A percentile compares a stretch with the other conserved stretches of the same genome.
Conservation (phyloP, 176 grass and related monocot species). For the Alloteropsis semialata region DNA sequence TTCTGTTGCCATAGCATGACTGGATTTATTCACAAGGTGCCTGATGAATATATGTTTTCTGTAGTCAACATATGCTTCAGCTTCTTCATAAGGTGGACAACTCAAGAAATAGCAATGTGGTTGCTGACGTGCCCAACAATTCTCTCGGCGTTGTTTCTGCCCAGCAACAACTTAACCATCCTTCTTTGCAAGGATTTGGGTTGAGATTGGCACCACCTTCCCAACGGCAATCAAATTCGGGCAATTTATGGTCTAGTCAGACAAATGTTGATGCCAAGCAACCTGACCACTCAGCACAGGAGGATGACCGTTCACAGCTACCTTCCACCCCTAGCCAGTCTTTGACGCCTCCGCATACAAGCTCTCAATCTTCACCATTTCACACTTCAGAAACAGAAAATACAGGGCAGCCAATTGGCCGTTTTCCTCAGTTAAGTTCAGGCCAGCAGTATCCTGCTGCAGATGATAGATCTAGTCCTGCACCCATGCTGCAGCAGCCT, state of each 20-base stretch:
- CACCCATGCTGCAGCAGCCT: conserved; percentile 36
- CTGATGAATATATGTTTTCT: conserved; percentile 48
- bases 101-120: conserved; percentile 45
- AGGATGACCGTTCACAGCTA: conserved; percentile 40
- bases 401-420: conserved; percentile 40
- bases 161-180: conserved; percentile 60
- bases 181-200: conserved; percentile 69
- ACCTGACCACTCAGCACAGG: conserved; percentile 33
- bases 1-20: conserved; percentile 50
- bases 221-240: conserved; percentile 52
- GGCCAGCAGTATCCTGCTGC: conserved; percentile 48
- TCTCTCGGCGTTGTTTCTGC: conserved; percentile 37
- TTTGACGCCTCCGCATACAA: conserved; percentile 30
- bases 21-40: conserved; percentile 46
- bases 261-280: conserved; percentile 57
- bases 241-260: conserved; percentile 49
- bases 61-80: conserved; percentile 96
- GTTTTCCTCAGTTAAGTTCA: conserved; percentile 47
- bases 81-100: conserved; percentile 91
- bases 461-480: conserved; percentile 42
- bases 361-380: conserved; percentile 47
- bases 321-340: conserved; percentile 46
- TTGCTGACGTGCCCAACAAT: conserved; percentile 46
- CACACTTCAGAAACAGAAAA: conserved; percentile 40
- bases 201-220: conserved; percentile 75